Evolutionary conservation across 2,329 filamentous ascomycete genomes (phyloP), one percentile per base, ranked within the genome.

Genomic region (Aspergillus eucalypticola): DNA sequence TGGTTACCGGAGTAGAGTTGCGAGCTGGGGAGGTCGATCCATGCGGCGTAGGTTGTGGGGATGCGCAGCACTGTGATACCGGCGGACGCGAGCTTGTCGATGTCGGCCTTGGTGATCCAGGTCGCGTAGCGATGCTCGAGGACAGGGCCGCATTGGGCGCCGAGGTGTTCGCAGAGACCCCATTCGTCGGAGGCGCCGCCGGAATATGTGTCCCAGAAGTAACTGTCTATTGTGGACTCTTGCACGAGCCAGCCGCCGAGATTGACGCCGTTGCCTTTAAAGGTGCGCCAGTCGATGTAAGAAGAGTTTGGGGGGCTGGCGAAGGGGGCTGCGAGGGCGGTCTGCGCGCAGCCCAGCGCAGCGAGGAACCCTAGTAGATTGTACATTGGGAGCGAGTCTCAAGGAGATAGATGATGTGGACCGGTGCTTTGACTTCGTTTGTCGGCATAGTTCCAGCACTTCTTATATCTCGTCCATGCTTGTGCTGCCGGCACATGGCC

Each of bases 181-280:
- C 69, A 71, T 68, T 72, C 69, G 48, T 71, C 69, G 1, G 60
- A 44, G 5, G 64, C 69, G 5, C 61, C 61, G 44, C 55, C 58
- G 13, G 66, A 61, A 52, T 70, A 62, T 5, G 50, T 64, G 11
- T 25, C 49, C 68, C 68, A 72, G 60, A 65, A 68, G 1, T 38
- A 15, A 13, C 57, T 66, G 41, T 71, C 67, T 25, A 71, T 67
- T 13, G 65, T 68, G 23, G 66, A 66, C 58, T 70, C 67, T 56
- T 70, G 66, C 15, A 64, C 65, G 2, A 71, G 65, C 69, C 66
- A 70, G 21, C 68, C 68, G 10, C 68, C 67, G 8, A 64, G 62
- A 32, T 70, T 71, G 25, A 66, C 65, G n/a, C 63, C 65, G 41
- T 66, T 49, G 39, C 59, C 63, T 17, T 64, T 59, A 44, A 63